phyloP scores from a whole-genome alignment of 2,329 filamentous ascomycete species.

The Xylaria sp. region DNA sequence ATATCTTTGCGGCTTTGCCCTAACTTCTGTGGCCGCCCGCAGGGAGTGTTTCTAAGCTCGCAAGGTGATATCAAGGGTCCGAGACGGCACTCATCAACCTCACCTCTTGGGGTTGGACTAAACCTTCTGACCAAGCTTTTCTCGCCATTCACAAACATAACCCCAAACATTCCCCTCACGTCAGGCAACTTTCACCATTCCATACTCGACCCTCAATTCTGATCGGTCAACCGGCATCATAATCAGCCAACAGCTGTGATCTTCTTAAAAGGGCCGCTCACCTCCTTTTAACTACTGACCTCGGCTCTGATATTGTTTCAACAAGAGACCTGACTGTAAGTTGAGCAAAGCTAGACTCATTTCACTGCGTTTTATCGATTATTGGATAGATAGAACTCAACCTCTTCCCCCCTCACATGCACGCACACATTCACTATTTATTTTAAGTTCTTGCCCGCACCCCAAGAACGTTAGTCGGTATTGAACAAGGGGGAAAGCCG shows the following conservation, averaged over 20 bases:
- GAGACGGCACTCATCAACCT: conserved; percentile 19
- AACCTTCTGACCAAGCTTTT: conserved; percentile 6
- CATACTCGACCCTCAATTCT: conserved; percentile 9
- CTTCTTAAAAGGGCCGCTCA: neutral
- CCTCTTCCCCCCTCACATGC: conserved; percentile 4
- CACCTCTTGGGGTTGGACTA: conserved; percentile 12
- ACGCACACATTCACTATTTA: neutral
- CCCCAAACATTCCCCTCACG: conserved; percentile 26
- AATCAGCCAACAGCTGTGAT: conserved; percentile 9
- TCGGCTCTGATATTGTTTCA: conserved; percentile 8
- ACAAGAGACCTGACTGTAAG: conserved; percentile 8
- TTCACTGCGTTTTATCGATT: neutral
- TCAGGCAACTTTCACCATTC: conserved; percentile 19
- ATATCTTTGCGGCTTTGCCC: neutral
- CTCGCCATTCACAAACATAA: conserved; percentile 19
- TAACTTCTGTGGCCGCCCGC: neutral
- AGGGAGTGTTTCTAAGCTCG: neutral
- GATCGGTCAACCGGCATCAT: conserved; percentile 3
- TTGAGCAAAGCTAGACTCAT: conserved; percentile 9
- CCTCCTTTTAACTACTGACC: neutral
- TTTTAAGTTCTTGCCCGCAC: neutral
- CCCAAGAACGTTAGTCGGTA: neutral
- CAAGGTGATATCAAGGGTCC: neutral
- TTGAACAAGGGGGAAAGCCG: neutral
- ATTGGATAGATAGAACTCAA: neutral